phyloP scores from a whole-genome alignment of 345 rosid species.

The Arabidopsis thaliana region DNA sequence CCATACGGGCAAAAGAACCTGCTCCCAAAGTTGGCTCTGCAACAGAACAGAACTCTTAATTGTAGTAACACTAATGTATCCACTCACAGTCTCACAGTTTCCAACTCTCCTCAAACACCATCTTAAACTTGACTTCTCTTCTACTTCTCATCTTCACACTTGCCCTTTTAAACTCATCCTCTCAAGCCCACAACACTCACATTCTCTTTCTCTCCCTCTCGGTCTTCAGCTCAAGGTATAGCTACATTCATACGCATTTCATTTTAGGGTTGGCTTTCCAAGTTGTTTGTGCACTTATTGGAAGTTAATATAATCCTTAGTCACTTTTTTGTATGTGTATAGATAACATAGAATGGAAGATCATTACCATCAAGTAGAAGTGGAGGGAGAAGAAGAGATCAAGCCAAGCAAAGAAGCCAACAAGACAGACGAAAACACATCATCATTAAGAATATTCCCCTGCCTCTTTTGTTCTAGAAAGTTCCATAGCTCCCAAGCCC shows the following conservation, averaged over 20 bases:
- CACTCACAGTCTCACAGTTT: conserved; percentile 58
- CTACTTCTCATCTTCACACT: conserved; percentile 28
- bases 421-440: conserved; percentile 37
- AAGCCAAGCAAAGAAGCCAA: conserved; percentile 40
- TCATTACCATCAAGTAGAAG: conserved; percentile 30
- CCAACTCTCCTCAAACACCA: conserved; percentile 49
- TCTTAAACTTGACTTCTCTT: conserved; percentile 43
- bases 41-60: conserved; percentile 49
- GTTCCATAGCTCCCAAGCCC: conserved; percentile 89
- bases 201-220: conserved; percentile 9
- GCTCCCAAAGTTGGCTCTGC: conserved; percentile 47
- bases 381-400: conserved; percentile 48
- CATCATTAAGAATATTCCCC: conserved; percentile 61
- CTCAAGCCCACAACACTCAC: not conserved
- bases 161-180: conserved; percentile 33
- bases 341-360: conserved; percentile 32
- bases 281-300: not conserved
- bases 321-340: not conserved
- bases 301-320: not conserved
- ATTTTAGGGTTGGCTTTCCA: not conserved
- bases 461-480: conserved; percentile 84
- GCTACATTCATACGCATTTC: not conserved
- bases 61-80: conserved; percentile 41
- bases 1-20: conserved; percentile 59
- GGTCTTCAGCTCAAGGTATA: conserved; percentile 31